Conservation (phyloP, 345 rosid species). For the Sisymbrium irio region DNA sequence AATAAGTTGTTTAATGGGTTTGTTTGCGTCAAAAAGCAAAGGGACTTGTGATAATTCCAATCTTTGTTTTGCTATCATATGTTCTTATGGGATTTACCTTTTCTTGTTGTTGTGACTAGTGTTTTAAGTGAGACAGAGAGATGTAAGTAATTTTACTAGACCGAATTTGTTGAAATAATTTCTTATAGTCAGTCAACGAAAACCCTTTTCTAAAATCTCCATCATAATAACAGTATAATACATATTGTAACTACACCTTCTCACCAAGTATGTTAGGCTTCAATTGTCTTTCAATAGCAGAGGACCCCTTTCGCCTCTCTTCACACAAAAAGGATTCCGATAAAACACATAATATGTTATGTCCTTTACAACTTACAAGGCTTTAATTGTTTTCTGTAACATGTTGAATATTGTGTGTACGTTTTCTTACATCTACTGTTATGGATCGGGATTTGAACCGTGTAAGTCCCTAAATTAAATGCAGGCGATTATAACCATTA, state of each 20-base stretch:
- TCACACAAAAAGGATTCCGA: neutral
- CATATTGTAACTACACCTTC: neutral
- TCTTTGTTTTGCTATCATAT: constrained; percentile 10
- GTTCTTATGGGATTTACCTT: neutral
- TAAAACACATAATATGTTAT: no score
- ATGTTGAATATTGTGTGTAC: neutral
- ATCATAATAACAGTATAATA: neutral
- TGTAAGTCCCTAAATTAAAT: neutral
- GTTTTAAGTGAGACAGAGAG: constrained; percentile 6
- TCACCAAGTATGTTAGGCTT: neutral
- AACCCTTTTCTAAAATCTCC: neutral
- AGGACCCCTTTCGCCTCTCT: no score
- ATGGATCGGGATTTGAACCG: constrained; percentile 3
- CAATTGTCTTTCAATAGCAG: neutral
- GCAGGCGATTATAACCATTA: neutral
- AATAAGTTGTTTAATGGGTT: constrained; percentile 24
- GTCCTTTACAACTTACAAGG: neutral
- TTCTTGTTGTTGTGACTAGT: neutral
- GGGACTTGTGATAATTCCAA: constrained; percentile 13
- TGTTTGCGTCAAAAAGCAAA: constrained; percentile 16
- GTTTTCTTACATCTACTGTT: neutral
- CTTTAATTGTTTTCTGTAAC: neutral
- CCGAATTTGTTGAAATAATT: constrained; percentile 25
- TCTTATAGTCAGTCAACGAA: neutral
- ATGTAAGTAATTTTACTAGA: constrained; percentile 6